Base-by-base conservation (phyloP, 345 rosid species). In the Hibiscus mutabilis region DNA sequence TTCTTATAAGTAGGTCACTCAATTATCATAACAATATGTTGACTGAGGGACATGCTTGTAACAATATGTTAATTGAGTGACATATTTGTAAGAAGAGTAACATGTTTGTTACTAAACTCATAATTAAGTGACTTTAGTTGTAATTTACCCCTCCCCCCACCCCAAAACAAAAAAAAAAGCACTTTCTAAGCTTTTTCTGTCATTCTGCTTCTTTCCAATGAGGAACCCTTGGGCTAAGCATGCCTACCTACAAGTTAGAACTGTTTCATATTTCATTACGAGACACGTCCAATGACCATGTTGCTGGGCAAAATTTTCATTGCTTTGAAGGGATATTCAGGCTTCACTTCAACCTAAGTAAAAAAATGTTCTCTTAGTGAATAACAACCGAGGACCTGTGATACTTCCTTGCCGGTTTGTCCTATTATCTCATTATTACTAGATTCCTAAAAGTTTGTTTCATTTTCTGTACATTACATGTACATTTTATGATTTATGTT, bases 251-350 rank as follows among this genome's bases (percentile, higher is more conserved):
- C 58, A 47, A 29, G 46, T 58, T 22, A 31, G 76, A 78, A 58
- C 56, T 44, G 66, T 73, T 60, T 73, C 73, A 79, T 75, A 71
- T 76, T 40, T 73, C 64, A 60, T 53, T n/a, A n/a, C n/a, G 69
- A 68, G 74, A 84, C 89, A 86, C 89, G 85, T 85, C 79, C 80
- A 78, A 82, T 86, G 79, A 83, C 83, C 74, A 68, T 86, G 87
- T 83, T 81, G 49, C 66, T n/a, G 44, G 63, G 7, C 1, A 68
- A 68, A 10, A 49, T 31, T 59, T 73, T 51, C 62, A 81, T 81
- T 80, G 84, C 86, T 85, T 82, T 44, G 29, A 79, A 77, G 83
- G 73, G 52, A 77, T 73, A 75, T 57, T 75, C 69, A 74, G 74
- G 79, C 74, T 81, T 76, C 82, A 82, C 76, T 78, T 79, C 75